Evolutionary conservation across 2,329 filamentous ascomycete genomes (phyloP), one percentile per base, ranked within the genome.

Genomic region (Fusarium sp.): DNA sequence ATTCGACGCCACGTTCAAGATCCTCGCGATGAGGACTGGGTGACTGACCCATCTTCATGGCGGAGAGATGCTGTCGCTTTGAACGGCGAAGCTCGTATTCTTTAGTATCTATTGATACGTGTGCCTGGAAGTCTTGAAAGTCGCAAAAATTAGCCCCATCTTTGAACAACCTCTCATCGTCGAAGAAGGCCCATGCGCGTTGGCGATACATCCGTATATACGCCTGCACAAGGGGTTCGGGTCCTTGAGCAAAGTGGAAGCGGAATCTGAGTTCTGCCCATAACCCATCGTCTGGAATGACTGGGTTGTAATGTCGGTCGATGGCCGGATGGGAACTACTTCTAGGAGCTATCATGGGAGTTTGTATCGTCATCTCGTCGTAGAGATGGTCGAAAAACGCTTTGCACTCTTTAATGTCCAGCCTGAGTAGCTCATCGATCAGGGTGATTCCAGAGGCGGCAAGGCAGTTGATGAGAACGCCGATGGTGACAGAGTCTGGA

Each of bases 101-200:
- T 27, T 52, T 9, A 8, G 45, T 27, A 8, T 20, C 16, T 41
- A 4, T 18, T 18, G 45, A 37, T 30, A 25, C 58, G 6, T 9
- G 4, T 34, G 7, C 7, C 6, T 30, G 27, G 11, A 57, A 64
- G 4, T 2, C 8, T 20, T 35, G 20, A 23, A 65, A 59, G 23
- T 25, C 30, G 39, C 20, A 37, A 7, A 65, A 18, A 20, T 9
- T 11, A 5, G 4, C 3, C 1, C 27, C 16, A 10, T 34, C 16
- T 5, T 23, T 7, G 16, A 34, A 52, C 34, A 52, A 18, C 14
- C 37, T 52, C 14, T 37, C 10, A 9, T 61, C 25, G 5, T 70
- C 67, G 5, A 72, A 64, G 34, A 72, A 52, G 1, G 59, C 58
- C 70, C 70, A 70, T 6, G 66, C 67, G 2, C 58, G 70, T 20